A percentile compares a stretch with the other conserved stretches of the same genome.
Conservation (phyloP, 371 early-diverging fungal genomes). For the Syncephalastrum sp. region DNA sequence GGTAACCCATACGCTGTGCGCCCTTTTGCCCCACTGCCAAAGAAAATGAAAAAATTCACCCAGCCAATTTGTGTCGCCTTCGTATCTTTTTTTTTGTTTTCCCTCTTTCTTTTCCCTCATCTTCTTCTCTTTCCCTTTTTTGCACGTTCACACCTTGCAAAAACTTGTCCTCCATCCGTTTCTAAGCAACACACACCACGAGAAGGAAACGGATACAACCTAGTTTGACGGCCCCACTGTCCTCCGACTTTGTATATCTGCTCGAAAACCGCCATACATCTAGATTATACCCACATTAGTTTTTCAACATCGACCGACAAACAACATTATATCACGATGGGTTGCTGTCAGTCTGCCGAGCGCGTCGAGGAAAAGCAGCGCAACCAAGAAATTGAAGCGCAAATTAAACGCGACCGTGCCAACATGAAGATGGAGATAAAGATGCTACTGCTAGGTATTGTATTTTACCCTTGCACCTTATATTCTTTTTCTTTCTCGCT, state of each 20-base stretch:
- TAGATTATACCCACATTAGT: too few species aligned
- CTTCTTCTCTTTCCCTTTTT: slow-evolving; percentile 5
- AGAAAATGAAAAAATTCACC: background rate
- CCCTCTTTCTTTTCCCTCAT: slow-evolving; percentile 9
- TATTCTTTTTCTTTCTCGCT: background rate
- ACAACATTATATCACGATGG: slow-evolving; percentile 57
- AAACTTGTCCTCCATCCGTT: too few species aligned
- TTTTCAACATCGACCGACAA: background rate
- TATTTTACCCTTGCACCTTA: too few species aligned
- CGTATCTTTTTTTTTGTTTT: slow-evolving; percentile 8
- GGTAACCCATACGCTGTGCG: slow-evolving; percentile 2
- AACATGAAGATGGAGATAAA: slow-evolving; percentile 85
- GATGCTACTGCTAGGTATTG: slow-evolving; percentile 86
- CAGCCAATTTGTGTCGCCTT: slow-evolving; percentile 12
- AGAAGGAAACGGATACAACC: too few species aligned
- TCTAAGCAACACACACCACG: too few species aligned
- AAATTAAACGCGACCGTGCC: slow-evolving; percentile 75
- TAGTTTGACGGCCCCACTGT: too few species aligned
- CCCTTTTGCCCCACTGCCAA: slow-evolving; percentile 7
- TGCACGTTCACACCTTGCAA: background rate
- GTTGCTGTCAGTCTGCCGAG: slow-evolving; percentile 80
- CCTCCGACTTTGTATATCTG: too few species aligned
- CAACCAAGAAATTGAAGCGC: slow-evolving; percentile 86
- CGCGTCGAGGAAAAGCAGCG: slow-evolving; percentile 73
- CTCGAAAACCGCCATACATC: too few species aligned